Evolutionary conservation across 176 grass and related monocot species (phyloP).

Genomic region (Zea mays): Zm-B73-REFERENCE-NAM-5.0 NC_050100.1:213175001-213175500

Average conservation of each 20-base stretch:
- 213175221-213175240: slow-evolving; percentile 22
- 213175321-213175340: slow-evolving; percentile 17
- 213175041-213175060: slow-evolving; percentile 21
- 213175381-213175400: slow-evolving; percentile 75
- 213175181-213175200: slow-evolving; percentile 89
- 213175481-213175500: slow-evolving; percentile 38
- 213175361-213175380: slow-evolving; percentile 20
- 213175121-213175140: slow-evolving; percentile 97
- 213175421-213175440: slow-evolving; percentile 87
- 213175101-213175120: slow-evolving; percentile 95
- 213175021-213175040: slow-evolving; percentile 11
- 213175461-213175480: slow-evolving; percentile 95
- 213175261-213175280: not conserved
- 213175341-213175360: slow-evolving; percentile 2
- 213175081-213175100: slow-evolving; percentile 27
- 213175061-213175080: not conserved
- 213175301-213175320: slow-evolving; percentile 27
- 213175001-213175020: slow-evolving; percentile 4
- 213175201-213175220: slow-evolving; percentile 51
- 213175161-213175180: slow-evolving; percentile 90
- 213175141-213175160: slow-evolving; percentile 90
- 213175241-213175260: slow-evolving; percentile 9
- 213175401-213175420: slow-evolving; percentile 93
- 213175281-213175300: not conserved
- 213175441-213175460: slow-evolving; percentile 99